A percentile compares a stretch with the other conserved stretches of the same genome.
phyloP scores from a whole-genome alignment of 805 yeast species.

The Teunomyces atbi region DNA sequence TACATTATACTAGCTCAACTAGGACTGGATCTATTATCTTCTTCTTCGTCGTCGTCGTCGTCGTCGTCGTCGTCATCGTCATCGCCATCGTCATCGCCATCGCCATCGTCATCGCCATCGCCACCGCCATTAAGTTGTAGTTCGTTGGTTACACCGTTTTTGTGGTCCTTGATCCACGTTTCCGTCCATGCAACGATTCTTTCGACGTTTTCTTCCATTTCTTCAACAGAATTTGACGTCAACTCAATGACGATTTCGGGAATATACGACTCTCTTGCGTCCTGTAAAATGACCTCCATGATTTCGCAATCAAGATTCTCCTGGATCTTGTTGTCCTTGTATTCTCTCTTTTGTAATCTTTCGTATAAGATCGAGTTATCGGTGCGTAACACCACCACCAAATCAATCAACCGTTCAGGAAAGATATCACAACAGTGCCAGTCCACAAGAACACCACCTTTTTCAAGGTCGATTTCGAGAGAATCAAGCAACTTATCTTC shows the following conservation, averaged over 20 bases:
- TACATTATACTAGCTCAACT: slow-evolving; percentile 4
- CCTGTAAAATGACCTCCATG: slow-evolving; percentile 86
- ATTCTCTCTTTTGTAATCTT: slow-evolving; percentile 72
- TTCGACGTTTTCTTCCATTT: slow-evolving; percentile 79
- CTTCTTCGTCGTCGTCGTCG: slow-evolving; percentile 11
- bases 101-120: slow-evolving; percentile 13
- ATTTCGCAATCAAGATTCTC: slow-evolving; percentile 96
- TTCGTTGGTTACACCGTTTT: slow-evolving; percentile 33
- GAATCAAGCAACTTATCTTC: slow-evolving; percentile 85
- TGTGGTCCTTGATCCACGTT: slow-evolving; percentile 63
- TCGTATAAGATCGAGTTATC: slow-evolving; percentile 72
- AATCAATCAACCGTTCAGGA: slow-evolving; percentile 88
- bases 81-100: too few species aligned
- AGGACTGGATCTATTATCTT: background rate
- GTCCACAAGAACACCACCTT: slow-evolving; percentile 89
- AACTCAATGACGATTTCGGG: slow-evolving; percentile 81
- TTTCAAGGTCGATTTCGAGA: slow-evolving; percentile 70
- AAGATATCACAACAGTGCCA: slow-evolving; percentile 98
- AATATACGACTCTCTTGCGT: slow-evolving; percentile 80
- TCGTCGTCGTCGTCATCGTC: slow-evolving; percentile 12
- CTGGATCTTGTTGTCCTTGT: slow-evolving; percentile 75
- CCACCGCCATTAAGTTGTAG: slow-evolving; percentile 17
- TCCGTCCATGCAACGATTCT: slow-evolving; percentile 73
- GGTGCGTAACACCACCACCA: slow-evolving; percentile 85
- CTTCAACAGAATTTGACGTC: slow-evolving; percentile 66